Conservation (phyloP, 306 rosid species). For the Prunus padus region DNA sequence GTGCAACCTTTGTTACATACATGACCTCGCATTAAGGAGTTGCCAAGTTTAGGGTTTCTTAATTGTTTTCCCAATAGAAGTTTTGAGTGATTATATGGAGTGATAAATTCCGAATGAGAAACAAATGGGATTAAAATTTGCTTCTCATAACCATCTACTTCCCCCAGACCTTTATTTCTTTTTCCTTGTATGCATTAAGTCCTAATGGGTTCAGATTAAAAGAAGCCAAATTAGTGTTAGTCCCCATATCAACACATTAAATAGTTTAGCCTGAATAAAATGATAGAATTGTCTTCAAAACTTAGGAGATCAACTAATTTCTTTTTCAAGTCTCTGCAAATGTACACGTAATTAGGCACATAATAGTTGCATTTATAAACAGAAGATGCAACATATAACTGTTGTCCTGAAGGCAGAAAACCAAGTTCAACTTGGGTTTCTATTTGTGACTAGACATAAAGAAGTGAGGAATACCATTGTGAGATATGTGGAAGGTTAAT, state of each 20-base stretch:
- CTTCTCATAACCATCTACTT: neutral
- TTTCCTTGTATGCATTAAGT: neutral
- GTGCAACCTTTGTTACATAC: neutral
- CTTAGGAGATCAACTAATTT: neutral
- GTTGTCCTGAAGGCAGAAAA: neutral
- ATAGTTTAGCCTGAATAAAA: neutral
- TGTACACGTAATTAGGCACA: neutral
- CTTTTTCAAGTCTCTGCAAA: neutral
- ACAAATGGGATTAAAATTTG: neutral
- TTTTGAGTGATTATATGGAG: neutral
- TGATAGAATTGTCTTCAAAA: neutral
- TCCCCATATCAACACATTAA: neutral
- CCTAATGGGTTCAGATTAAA: neutral
- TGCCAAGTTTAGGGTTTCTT: neutral
- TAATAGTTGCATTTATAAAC: neutral
- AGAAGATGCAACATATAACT: neutral
- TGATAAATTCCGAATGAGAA: neutral
- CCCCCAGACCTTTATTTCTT: no score
- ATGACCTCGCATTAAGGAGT: neutral
- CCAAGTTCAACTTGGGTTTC: neutral
- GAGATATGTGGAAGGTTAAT: neutral
- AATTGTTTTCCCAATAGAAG: neutral
- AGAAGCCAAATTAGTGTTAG: neutral
- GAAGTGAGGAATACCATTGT: neutral
- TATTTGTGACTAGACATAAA: neutral